Conservation (phyloP, 176 grass and related monocot species). For the Ensete ventricosum region DNA sequence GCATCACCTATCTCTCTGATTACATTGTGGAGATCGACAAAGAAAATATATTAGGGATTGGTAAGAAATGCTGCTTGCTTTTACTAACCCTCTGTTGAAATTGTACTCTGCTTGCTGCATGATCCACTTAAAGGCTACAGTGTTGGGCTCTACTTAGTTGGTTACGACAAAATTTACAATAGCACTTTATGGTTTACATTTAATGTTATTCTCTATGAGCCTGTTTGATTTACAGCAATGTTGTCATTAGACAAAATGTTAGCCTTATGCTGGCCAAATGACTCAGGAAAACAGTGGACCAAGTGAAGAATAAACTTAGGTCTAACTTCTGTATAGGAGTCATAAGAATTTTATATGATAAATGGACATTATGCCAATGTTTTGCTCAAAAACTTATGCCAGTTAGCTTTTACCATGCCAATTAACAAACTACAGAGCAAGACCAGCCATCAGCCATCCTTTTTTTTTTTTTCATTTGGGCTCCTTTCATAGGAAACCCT, state of each 20-base stretch:
- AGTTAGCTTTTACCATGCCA: no score
- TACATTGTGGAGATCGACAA: conserved; percentile 76
- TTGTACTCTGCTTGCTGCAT: neutral
- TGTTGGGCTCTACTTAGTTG: neutral
- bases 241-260: neutral
- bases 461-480: no score
- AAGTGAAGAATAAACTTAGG: neutral
- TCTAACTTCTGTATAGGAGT: no score
- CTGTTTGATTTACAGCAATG: neutral
- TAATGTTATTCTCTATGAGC: neutral
- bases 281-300: neutral
- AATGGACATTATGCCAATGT: neutral
- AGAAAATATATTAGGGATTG: conserved; percentile 59
- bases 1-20: conserved; percentile 66
- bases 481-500: no score
- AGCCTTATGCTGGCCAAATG: neutral
- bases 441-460: no score
- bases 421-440: no score
- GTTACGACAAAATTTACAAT: neutral
- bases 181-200: no score
- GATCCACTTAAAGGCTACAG: neutral
- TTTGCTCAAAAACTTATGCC: neutral
- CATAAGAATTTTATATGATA: neutral
- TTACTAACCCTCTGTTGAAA: no score
- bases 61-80: conserved; percentile 28